Percentiles rank a stretch among this genome's conserved stretches.
phyloP scores from a whole-genome alignment of 768 basidiomycete genomes.

The Leccinum olivaceopallidum region DNA sequence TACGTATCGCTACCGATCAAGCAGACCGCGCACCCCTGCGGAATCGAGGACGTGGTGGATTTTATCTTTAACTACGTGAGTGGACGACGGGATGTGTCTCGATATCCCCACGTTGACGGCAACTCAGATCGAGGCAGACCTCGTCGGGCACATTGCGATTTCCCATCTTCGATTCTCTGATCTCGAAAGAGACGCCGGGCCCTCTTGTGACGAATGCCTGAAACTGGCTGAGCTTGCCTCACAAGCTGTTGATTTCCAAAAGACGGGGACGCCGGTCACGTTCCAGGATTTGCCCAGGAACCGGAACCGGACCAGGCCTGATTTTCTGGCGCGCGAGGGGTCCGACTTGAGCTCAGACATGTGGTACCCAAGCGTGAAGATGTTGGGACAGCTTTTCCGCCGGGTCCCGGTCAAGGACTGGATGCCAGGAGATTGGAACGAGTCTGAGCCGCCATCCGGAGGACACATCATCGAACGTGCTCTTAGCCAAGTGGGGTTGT shows the following conservation, averaged over 20 bases:
- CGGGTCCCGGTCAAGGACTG: constrained; percentile 40
- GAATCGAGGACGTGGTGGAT: constrained; percentile 43
- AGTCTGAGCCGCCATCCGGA: constrained; percentile 24
- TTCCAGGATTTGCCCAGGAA: constrained; percentile 36
- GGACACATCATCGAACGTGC: constrained; percentile 29
- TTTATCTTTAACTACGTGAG: constrained; percentile 51
- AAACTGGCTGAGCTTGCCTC: constrained; percentile 45
- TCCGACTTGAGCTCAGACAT: constrained; percentile 21
- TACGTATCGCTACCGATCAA: constrained; percentile 41
- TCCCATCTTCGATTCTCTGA: constrained; percentile 48
- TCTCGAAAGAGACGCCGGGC: constrained; percentile 23
- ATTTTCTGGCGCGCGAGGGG: constrained; percentile 46
- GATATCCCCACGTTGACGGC: neutral
- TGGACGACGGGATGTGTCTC: neutral
- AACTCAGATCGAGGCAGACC: constrained; percentile 38
- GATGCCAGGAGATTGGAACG: constrained; percentile 27
- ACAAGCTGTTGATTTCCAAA: constrained; percentile 50
- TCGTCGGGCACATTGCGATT: constrained; percentile 43
- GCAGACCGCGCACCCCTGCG: constrained; percentile 32
- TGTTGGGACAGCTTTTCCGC: constrained; percentile 47
- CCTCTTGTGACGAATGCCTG: constrained; percentile 38
- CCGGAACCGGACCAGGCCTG: constrained; percentile 34
- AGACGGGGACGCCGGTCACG: constrained; percentile 44
- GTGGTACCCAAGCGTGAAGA: constrained; percentile 43
- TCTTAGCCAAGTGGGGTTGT: constrained; percentile 26